Evolutionary conservation across 768 basidiomycete species (phyloP), one percentile per base, ranked within the genome.

Genomic region (Macrolepiota fuliginosa): DNA sequence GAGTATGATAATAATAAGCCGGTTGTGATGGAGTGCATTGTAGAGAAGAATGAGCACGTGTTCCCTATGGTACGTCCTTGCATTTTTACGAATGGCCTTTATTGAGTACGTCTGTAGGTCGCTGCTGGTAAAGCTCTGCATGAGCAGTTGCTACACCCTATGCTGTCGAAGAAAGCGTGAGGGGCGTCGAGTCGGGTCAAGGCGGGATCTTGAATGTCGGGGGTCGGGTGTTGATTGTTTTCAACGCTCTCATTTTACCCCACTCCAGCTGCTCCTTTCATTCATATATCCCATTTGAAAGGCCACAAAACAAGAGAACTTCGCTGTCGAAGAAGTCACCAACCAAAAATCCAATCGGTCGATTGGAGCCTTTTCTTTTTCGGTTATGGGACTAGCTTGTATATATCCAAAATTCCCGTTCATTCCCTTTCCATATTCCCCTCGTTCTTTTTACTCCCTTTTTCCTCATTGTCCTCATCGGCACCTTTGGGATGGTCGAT

Each of bases 121-220:
- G 86, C 94, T 13, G 95, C 94, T 49, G 96, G 96, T 50, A 96
- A 94, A 76, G 94, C 95, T 56, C 81, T 98, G 42, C 92, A 97
- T 71, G 93, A 98, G 76, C 39, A 52, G n/a, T 27, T 59, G 15
- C 58, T 59, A 12, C 58, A 59, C 19, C 58, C 58, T 1, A 42
- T 40, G 22, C 19, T 52, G 17, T n/a, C 54, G 2, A 56, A 45
- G 9, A 42, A 55, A 37, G 37, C 24, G 15, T 45, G 40, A 40
- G 25, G 7, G 10, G 11, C 29, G 42, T 17, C 17, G 42, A n/a
- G n/a, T 3, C 17, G 7, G 42, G 42, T 17, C 17, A 15, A n/a
- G n/a, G 17, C 17, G 7, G 42, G 42, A 22, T 10, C 19, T 45
- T n/a, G 42, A 19, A 45, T 19, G n/a, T 45, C 19, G 42, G 42